Conservation (phyloP, 164 flowering plant genomes). For the Houttuynia cordata region DNA sequence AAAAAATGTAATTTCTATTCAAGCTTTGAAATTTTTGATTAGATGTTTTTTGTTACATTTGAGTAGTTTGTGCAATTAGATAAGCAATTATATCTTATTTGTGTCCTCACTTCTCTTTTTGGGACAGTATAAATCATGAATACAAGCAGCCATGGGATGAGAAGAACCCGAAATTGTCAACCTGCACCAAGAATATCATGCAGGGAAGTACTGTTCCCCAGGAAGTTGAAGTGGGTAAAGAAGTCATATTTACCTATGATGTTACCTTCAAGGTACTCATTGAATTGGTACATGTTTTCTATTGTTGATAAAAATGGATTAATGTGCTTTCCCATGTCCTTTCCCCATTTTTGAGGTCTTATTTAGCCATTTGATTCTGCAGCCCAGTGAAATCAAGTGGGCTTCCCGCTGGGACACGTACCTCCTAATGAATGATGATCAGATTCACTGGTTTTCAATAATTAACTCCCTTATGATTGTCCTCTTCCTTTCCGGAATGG, state of each 20-base stretch:
- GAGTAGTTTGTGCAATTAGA: not conserved
- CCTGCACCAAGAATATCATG: constrained; percentile 67
- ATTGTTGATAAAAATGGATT: no score
- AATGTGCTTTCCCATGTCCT: not conserved
- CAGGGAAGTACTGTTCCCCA: constrained; percentile 61
- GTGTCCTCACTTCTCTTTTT: constrained; percentile 8
- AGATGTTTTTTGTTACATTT: no score
- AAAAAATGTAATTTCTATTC: no score
- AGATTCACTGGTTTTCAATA: constrained; percentile 37
- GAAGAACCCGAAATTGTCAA: constrained; percentile 69
- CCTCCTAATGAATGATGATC: constrained; percentile 34
- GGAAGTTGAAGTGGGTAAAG: constrained; percentile 68
- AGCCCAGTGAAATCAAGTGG: constrained; percentile 46
- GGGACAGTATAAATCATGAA: constrained; percentile 72
- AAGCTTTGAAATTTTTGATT: no score
- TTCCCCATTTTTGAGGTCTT: not conserved
- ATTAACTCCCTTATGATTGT: constrained; percentile 43
- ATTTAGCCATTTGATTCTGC: not conserved
- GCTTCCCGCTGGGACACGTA: constrained; percentile 47
- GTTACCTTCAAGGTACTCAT: constrained; percentile 34
- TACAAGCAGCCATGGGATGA: constrained; percentile 79
- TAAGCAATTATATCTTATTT: not conserved
- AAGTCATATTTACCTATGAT: constrained; percentile 36
- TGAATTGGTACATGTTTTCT: not conserved
- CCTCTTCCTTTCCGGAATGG: constrained; percentile 42